These are phyloP conservation scores for Calonectria multiphialidica DNA, from an alignment of 2,329 filamentous ascomycete genomes.

Conservation along the genomic window DNA sequence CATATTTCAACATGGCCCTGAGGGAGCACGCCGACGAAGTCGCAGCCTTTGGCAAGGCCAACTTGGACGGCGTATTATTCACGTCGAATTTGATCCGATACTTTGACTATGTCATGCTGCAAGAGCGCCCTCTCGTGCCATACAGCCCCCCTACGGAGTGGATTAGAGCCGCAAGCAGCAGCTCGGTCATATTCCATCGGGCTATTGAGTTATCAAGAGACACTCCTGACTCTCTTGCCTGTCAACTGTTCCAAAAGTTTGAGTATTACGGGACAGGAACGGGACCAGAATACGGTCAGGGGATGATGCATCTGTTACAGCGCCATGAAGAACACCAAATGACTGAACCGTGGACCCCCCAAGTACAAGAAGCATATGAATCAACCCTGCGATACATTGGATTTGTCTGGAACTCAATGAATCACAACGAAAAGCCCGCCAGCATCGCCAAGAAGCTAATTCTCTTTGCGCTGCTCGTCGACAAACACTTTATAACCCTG, in stretches of 20 bases:
- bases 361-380: constrained; percentile 14
- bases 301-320: constrained; percentile 5
- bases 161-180: constrained; percentile 15
- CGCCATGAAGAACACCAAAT: constrained; percentile 3
- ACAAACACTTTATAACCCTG: constrained; percentile 15
- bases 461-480: constrained; percentile 2
- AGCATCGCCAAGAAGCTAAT: constrained; percentile 7
- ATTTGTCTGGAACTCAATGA: constrained; percentile 14
- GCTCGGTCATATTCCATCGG: constrained; percentile 12
- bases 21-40: constrained; percentile 19
- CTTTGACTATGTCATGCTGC: constrained; percentile 11
- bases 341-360: background rate
- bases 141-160: constrained; percentile 17
- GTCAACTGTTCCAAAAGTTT: background rate
- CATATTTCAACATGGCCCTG: constrained; percentile 15
- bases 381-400: constrained; percentile 13
- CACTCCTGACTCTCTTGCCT: background rate
- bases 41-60: background rate
- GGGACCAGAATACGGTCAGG: background rate
- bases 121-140: constrained; percentile 7
- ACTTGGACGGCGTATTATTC: background rate
- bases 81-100: constrained; percentile 8
- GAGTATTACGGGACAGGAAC: background rate
- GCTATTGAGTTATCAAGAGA: background rate
- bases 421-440: constrained; percentile 2